Evolutionary conservation across 495 filamentous ascomycete genomes (phyloP).

Genomic region (Apiosordaria backusii): DNA sequence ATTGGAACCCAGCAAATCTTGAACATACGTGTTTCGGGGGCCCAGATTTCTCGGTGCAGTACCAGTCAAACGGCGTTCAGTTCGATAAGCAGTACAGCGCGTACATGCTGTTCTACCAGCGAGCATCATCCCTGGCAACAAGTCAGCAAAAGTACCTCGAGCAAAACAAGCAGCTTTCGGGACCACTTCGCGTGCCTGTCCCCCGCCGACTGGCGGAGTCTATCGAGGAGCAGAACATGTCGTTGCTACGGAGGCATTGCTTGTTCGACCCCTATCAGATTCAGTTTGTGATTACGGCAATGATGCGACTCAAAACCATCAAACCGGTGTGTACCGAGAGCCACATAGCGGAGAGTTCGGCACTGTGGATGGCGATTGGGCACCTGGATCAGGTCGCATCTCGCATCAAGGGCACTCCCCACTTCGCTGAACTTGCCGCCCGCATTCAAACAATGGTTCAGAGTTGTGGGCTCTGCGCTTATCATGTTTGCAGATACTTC

Average conservation of each 20-base stretch:
- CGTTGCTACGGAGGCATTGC: conserved; percentile 72
- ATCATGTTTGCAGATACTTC: conserved; percentile 63
- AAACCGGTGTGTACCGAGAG: conserved; percentile 30
- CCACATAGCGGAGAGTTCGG: conserved; percentile 56
- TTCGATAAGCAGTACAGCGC: conserved; percentile 76
- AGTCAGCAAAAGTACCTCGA: conserved; percentile 40
- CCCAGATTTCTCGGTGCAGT: conserved; percentile 47
- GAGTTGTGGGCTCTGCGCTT: conserved; percentile 53
- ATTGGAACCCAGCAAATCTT: conserved; percentile 72
- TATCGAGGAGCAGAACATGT: conserved; percentile 69
- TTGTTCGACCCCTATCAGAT: conserved; percentile 73
- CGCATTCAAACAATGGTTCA: conserved; percentile 54
- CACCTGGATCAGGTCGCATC: conserved; percentile 78
- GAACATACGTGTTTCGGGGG: conserved; percentile 80
- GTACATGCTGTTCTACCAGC: conserved; percentile 97
- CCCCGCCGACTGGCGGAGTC: conserved; percentile 53
- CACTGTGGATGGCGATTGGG: conserved; percentile 64
- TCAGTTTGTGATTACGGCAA: conserved; percentile 58
- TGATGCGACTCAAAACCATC: conserved; percentile 47
- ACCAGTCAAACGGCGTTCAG: conserved; percentile 41
- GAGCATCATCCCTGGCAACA: conserved; percentile 61
- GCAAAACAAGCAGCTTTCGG: conserved; percentile 26
- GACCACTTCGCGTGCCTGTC: conserved; percentile 56
- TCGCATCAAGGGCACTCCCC: conserved; percentile 63
- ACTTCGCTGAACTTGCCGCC: conserved; percentile 55